A percentile compares a stretch with the other conserved stretches of the same genome.
These are phyloP conservation scores for Physocladia obscura DNA, from an alignment of 192 early-diverging fungal species.

Conservation along the genomic window DNA sequence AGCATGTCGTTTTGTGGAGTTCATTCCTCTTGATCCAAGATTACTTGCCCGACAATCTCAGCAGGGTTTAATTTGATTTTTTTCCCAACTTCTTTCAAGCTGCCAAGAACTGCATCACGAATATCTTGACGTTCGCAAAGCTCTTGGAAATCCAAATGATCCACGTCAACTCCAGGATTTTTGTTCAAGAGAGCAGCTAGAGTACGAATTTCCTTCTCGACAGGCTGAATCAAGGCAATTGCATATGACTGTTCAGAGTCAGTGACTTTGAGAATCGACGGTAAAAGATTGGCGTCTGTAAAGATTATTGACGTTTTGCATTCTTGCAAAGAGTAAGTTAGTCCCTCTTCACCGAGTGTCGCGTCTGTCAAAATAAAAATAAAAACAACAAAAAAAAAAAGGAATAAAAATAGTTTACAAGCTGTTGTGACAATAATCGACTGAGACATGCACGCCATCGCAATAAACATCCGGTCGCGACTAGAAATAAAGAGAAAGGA, in stretches of 20 bases:
- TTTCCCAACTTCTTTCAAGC: constrained; percentile 62
- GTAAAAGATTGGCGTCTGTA: constrained; percentile 72
- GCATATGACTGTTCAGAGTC: constrained; percentile 70
- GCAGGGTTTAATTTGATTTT: constrained; percentile 63
- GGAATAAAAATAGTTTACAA: constrained; percentile 18
- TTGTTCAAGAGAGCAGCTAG: constrained; percentile 17
- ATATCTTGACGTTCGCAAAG: constrained; percentile 48
- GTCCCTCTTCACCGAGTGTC: constrained; percentile 81
- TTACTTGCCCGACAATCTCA: constrained; percentile 70
- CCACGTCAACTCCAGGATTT: constrained; percentile 28
- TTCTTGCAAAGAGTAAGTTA: constrained; percentile 82
- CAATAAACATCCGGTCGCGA: constrained; percentile 63
- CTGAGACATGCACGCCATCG: constrained; percentile 70
- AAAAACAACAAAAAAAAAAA: background rate
- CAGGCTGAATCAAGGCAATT: constrained; percentile 76
- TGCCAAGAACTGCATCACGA: constrained; percentile 48
- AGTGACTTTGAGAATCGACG: constrained; percentile 62
- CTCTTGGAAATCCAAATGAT: constrained; percentile 42
- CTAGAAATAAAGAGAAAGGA: constrained; percentile 5
- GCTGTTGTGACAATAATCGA: constrained; percentile 79
- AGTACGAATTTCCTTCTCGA: constrained; percentile 47
- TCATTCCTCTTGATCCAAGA: constrained; percentile 79
- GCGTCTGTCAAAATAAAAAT: constrained; percentile 47
- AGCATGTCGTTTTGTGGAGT: constrained; percentile 32
- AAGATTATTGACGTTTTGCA: constrained; percentile 70